These are phyloP conservation scores for Aspergillus sparsus DNA, from an alignment of 495 filamentous ascomycete genomes.

Conservation along the genomic window DNA sequence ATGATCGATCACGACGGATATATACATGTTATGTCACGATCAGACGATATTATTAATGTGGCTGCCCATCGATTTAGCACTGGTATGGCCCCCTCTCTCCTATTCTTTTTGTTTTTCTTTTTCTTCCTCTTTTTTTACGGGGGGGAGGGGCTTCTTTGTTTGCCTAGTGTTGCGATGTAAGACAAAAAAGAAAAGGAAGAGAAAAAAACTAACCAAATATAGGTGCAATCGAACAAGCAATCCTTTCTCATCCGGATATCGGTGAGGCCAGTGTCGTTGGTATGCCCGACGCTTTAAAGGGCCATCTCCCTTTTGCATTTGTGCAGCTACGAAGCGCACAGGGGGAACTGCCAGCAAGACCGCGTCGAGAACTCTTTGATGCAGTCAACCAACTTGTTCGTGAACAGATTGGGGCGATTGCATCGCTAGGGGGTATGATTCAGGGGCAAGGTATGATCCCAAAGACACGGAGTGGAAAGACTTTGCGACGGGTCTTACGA, in stretches of 20 bases:
- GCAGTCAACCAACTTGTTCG: conserved; percentile 67
- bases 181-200: too few species aligned
- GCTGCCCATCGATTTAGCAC: conserved; percentile 91
- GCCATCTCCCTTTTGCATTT: conserved; percentile 89
- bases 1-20: conserved; percentile 81
- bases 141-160: too few species aligned
- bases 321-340: conserved; percentile 57
- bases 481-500: conserved; percentile 73
- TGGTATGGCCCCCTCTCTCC: conserved; percentile 45
- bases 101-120: neutral
- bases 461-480: conserved; percentile 88
- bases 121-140: neutral
- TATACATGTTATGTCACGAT: conserved; percentile 80
- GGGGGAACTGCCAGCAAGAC: conserved; percentile 43
- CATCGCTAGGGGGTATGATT: conserved; percentile 79
- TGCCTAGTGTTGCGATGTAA: too few species aligned
- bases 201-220: neutral
- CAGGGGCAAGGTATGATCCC: conserved; percentile 88
- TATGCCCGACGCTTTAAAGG: conserved; percentile 82
- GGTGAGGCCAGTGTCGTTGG: conserved; percentile 83
- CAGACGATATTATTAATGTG: conserved; percentile 94
- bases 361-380: conserved; percentile 55
- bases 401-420: conserved; percentile 86
- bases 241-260: conserved; percentile 74
- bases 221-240: conserved; percentile 87